Base-by-base conservation (phyloP, 768 basidiomycete genomes). In the Psilocybe cyanescens region DNA sequence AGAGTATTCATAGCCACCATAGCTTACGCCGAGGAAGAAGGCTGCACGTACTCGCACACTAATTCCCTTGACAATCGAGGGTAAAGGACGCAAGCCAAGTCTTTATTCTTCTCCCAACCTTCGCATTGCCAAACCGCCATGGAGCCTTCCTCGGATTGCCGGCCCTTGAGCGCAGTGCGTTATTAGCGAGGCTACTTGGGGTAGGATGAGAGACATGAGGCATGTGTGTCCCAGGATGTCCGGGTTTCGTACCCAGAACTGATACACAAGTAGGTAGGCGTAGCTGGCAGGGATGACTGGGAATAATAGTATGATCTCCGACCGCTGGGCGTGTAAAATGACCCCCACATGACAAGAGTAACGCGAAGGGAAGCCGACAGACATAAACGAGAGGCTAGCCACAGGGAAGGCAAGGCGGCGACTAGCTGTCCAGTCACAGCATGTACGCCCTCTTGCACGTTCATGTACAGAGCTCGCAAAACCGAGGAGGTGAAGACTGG, bases 401-500 rank as follows among this genome's bases (percentile, higher is more conserved):
- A 17, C 58, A 59, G 58, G 58, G 58, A 53, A 33, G 44, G 17
- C 33, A 46, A n/a, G 17, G 41, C 58, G 58, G 58, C 49, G 51
- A 59, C 50, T 54, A 47, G 29, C 52, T 59, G 58, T 45, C 51
- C 51, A 33, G 16, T 53, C 35, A 19, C 8, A n/a, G 14, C 30
- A 14, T 53, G 51, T 30, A 16, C 16, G 11, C 29, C 50, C 4
- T 51, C 33, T 1, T 50, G 31, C n/a, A 31, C n/a, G 12, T 8
- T 14, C 11, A 29, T 14, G 51, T 11, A 8, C 30, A 16, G 4
- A 30, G 14, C 17, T 31, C 49, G n/a, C 12, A 33, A n/a, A 37
- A 14, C 28, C 28, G 8, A 31, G 30, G 49, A 51, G 30, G 49
- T 30, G 28, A n/a, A 51, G 14, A 51, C 8, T n/a, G 28, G 28